Base-by-base conservation (phyloP, 2,329 filamentous ascomycete genomes). In the Xylaria hypoxylon region DNA sequence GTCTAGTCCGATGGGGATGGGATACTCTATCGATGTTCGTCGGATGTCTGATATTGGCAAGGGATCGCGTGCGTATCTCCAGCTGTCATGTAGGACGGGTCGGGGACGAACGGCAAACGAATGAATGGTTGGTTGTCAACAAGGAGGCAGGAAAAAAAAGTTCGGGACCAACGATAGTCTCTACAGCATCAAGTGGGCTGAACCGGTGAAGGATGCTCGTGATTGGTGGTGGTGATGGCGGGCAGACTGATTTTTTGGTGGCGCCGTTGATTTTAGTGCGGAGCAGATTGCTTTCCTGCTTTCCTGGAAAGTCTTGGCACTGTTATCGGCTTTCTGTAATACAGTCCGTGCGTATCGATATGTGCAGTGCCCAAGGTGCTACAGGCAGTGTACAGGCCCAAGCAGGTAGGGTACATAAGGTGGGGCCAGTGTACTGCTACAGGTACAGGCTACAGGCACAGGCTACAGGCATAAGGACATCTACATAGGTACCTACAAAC, bases 261-360 rank as follows among this genome's bases (percentile, higher is more conserved):
- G 59, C 50, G 28, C 61, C 26, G 65, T 70, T 67, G 64, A 67
- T 70, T 74, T 68, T 55, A 65, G 68, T 74, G 71, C 67, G 67
- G 70, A 71, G 68, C 60, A 66, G 48, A 50, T 71, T 58, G 70
- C 70, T 68, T 61, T n/a, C n/a, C n/a, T n/a, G n/a, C n/a, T n/a
- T n/a, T n/a, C 38, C 22, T 55, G 35, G 50, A 57, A 68, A 70
- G 67, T 72, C 73, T 71, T 74, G 58, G 50, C 50, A 19, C 26
- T 42, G 61, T 19, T 65, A 57, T 62, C 65, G 22, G 35, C 45
- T 51, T 22, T 45, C 52, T 62, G 47, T 47, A 60, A 63, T 10
- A 17, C 52, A 56, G 58, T 52, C 13, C 13, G 51, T 40, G 33
- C 51, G 3, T 26, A 15, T 38, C 35, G 35, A 38, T 38, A 38